Evolutionary conservation across 2,329 filamentous ascomycete genomes (phyloP), one percentile per base, ranked within the genome.

Genomic region (Talaromyces sp.): DNA sequence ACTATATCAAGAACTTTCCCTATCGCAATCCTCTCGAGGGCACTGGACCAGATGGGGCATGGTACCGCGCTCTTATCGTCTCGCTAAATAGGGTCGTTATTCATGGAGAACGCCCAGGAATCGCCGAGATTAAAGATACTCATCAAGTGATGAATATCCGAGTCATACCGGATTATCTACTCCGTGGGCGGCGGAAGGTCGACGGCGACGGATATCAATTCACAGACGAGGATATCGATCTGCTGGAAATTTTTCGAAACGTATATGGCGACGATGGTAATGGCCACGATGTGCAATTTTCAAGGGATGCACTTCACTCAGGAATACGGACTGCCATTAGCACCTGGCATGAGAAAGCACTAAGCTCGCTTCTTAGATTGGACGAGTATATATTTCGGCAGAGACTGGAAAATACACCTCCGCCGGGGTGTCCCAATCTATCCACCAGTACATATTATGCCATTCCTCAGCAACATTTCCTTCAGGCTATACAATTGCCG

Each of bases 251-350:
- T 56, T 68, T 81, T 24, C 77, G 77, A 14, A 58, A 74, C 31
- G 70, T 72, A 19, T 71, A 73, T 64, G 72, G 71, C 0, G 72
- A 71, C 27, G 67, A 66, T 22, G 65, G 65, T 8, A 22, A 63
- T 13, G 62, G 67, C 57, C 65, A 68, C 45, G 61, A 69, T 41
- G 58, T 72, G 56, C 31, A 64, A 13, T 68, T 80, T 9, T 75
- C 79, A 3, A 73, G 71, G 2, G 68, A 70, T 2, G 71, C 72
- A 0, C 65, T 80, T 2, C 76, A 79, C n/a, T 66, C 75, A 33
- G 79, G 80, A 9, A 76, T 82, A 57, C 71, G 72, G 31, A 73
- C 71, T 3, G 80, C 81, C 10, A 74, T 82, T 10, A 35, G 70
- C 8, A 70, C 74, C 6, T 65, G 71, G 11, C 76, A 81, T 39